These are phyloP conservation scores for Penicillium pulvis DNA, from an alignment of 495 filamentous ascomycete genomes.

Conservation along the genomic window DNA sequence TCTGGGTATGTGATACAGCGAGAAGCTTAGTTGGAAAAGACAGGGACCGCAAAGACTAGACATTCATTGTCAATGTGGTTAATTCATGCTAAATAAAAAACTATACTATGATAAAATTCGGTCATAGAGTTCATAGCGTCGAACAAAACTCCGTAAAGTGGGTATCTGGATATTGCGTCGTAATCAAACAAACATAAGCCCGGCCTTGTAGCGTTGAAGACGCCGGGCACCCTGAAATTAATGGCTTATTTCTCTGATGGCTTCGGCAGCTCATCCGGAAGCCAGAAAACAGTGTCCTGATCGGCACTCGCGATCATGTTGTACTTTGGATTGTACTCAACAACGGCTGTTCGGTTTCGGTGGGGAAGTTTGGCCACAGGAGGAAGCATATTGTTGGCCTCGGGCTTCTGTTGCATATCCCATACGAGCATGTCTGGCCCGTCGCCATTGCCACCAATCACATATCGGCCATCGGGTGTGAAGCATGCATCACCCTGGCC, in stretches of 20 bases:
- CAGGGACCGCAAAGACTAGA: conserved; percentile 45
- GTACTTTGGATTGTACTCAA: conserved; percentile 86
- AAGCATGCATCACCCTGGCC: conserved; percentile 86
- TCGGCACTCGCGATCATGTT: conserved; percentile 90
- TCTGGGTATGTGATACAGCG: conserved; percentile 65
- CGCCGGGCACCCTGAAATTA: background rate
- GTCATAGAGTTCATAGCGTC: background rate
- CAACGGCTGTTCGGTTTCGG: conserved; percentile 65
- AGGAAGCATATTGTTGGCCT: conserved; percentile 56
- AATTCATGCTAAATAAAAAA: background rate
- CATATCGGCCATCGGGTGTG: conserved; percentile 81
- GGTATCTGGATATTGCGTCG: conserved; percentile 10
- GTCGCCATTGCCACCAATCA: conserved; percentile 73
- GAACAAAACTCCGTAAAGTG: conserved; percentile 4
- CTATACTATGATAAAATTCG: background rate
- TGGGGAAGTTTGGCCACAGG: conserved; percentile 66
- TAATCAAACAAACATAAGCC: background rate
- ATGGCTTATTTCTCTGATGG: conserved; percentile 34
- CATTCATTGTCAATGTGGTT: conserved; percentile 3
- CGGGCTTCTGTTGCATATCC: conserved; percentile 66
- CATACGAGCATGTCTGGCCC: conserved; percentile 76
- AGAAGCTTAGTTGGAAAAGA: conserved; percentile 68
- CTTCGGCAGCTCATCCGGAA: conserved; percentile 57
- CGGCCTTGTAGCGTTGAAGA: background rate
- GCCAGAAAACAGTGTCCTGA: conserved; percentile 86